Conservation (phyloP, 1,284 basidiomycete genomes). For the Apiotrichum sp. region DNA sequence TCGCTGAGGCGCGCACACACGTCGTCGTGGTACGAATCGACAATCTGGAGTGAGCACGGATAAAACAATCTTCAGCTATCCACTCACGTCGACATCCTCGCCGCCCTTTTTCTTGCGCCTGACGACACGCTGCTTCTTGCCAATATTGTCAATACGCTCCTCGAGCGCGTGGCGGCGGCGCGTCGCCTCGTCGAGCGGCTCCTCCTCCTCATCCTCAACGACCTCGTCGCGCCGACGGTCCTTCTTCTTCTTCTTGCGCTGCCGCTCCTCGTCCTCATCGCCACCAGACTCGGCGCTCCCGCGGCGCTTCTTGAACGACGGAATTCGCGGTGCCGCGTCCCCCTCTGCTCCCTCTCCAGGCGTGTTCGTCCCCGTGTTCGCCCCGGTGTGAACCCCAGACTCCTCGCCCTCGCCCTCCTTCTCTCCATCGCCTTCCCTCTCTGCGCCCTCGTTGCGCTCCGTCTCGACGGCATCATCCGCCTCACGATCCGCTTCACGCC, state of each 20-base stretch:
- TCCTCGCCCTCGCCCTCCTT: conserved; percentile 47
- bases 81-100: conserved; percentile 53
- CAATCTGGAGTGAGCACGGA: conserved; percentile 36
- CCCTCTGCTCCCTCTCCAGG: no score
- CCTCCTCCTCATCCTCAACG: conserved; percentile 43
- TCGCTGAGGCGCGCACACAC: conserved; percentile 78
- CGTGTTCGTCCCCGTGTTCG: conserved; percentile 23
- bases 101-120: conserved; percentile 62
- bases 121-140: conserved; percentile 67
- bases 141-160: conserved; percentile 64
- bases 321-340: conserved; percentile 14
- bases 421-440: conserved; percentile 1
- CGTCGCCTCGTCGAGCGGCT: conserved; percentile 24
- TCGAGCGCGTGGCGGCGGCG: conserved; percentile 27
- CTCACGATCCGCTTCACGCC: conserved; percentile 31
- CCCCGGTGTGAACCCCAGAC: conserved; percentile 56
- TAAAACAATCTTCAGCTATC: background rate
- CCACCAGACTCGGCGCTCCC: conserved; percentile 50
- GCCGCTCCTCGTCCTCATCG: conserved; percentile 49
- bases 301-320: conserved; percentile 46
- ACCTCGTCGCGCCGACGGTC: background rate
- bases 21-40: conserved; percentile 87
- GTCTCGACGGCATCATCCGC: conserved; percentile 60
- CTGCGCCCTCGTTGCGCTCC: conserved; percentile 62
- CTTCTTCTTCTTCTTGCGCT: conserved; percentile 50